phyloP scores from a whole-genome alignment of 139 green algal genomes.

The Pleodorina starrii region DNA sequence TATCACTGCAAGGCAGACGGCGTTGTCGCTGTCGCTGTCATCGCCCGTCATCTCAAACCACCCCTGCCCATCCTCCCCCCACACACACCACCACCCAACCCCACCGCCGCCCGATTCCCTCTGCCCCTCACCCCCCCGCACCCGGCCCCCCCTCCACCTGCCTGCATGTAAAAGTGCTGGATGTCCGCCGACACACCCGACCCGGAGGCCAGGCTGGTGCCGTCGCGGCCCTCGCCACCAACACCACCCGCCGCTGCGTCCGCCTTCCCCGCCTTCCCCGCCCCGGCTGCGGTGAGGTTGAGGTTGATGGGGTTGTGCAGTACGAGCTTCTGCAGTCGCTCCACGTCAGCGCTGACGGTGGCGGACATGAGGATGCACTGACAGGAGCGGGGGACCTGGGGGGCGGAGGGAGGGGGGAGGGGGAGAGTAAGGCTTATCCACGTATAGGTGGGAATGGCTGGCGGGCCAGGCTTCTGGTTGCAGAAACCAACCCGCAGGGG shows the following conservation, averaged over 20 bases:
- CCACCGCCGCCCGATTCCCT: too few species aligned
- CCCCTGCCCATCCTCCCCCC: too few species aligned
- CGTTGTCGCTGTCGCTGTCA: too few species aligned
- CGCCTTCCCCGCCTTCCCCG: not conserved
- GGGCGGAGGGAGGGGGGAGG: not conserved
- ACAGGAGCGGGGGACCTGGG: conserved; percentile 80
- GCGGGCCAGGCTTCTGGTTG: too few species aligned
- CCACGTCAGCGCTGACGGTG: conserved; percentile 86
- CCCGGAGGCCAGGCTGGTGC: conserved; percentile 20
- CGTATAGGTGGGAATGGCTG: too few species aligned
- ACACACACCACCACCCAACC: too few species aligned
- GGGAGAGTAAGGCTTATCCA: too few species aligned
- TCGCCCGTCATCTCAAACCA: too few species aligned
- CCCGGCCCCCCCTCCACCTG: not conserved
- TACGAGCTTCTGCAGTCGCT: conserved; percentile 87
- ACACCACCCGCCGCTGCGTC: not conserved
- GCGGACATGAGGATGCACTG: conserved; percentile 96
- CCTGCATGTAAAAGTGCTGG: conserved; percentile 55
- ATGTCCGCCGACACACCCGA: conserved; percentile 37
- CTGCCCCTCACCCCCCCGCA: too few species aligned
- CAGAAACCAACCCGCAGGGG: too few species aligned
- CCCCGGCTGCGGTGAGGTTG: conserved; percentile 73
- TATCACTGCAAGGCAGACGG: too few species aligned
- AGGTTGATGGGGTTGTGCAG: conserved; percentile 92
- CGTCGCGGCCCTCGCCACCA: conserved; percentile 34